Evolutionary conservation across 352 stramenopile species (phyloP).

Genomic region (Pythium scleroteichum): DNA sequence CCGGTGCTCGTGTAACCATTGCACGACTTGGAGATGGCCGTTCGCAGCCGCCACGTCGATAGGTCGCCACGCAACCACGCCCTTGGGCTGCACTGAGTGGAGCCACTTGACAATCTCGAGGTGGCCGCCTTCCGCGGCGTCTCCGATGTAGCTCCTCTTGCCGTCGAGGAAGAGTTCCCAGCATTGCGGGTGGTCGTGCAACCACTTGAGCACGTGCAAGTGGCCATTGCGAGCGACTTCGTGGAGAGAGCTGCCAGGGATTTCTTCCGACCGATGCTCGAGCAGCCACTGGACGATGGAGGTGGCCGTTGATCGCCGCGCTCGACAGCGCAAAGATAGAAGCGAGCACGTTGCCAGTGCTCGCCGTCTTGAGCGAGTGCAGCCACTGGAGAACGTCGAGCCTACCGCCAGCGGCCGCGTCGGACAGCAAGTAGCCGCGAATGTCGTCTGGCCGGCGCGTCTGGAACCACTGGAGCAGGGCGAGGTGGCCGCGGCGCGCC

Average conservation of each 20-base stretch:
- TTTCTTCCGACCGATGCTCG: constrained; percentile 14
- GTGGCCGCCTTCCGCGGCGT: constrained; percentile 18
- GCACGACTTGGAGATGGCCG: constrained; percentile 14
- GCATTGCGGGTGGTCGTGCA: constrained; percentile 15
- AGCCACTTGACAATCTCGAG: constrained; percentile 21
- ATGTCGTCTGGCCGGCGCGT: constrained; percentile 8
- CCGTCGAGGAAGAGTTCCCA: constrained; percentile 14
- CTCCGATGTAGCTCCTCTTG: constrained; percentile 9
- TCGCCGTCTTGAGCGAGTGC: constrained; percentile 1
- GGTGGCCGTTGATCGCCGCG: constrained; percentile 17
- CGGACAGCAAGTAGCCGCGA: constrained; percentile 1
- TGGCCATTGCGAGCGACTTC: constrained; percentile 16
- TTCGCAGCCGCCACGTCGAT: constrained; percentile 11
- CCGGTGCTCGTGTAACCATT: constrained; percentile 13
- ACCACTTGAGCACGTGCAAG: constrained; percentile 19
- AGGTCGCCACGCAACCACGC: constrained; percentile 9
- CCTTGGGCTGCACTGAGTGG: constrained; percentile 6
- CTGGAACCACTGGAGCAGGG: constrained; percentile 23
- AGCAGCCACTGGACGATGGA: constrained; percentile 23
- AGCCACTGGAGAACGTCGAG: constrained; percentile 19
- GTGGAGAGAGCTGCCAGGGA: constrained; percentile 8
- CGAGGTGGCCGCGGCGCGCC: constrained; percentile 11
- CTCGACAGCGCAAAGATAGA: neutral
- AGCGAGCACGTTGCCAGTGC: neutral
- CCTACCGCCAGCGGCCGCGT: constrained; percentile 2